Base-by-base conservation (phyloP, 2,329 filamentous ascomycete species). In the Alternaria gansuensis region DNA sequence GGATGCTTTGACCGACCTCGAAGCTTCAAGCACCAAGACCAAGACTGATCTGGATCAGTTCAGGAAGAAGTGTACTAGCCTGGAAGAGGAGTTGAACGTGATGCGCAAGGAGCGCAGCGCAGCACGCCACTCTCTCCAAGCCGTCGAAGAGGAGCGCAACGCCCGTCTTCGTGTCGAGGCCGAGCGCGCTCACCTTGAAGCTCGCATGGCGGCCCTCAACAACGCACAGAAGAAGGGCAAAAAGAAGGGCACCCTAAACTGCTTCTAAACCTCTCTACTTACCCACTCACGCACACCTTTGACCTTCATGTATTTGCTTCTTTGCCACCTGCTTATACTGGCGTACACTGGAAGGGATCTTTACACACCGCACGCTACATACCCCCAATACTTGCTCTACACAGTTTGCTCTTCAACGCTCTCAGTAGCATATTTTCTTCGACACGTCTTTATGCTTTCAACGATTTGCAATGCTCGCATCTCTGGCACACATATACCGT, bases 111-210 rank as follows among this genome's bases (percentile, higher is more conserved):
- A 88, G 75, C 81, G 83, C 58, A 83, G 81, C 68, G 83, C 82
- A 36, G 85, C 84, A 33, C 82, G 88, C 31, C 84, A 88, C 63
- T 88, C 85, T 64, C 85, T 98, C 68, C 92, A 97, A 77, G 91
- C 93, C 61, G 92, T 98, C 23, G 96, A 99, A 77, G 94, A 99
- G 79, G 95, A 99, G 84, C 88, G 94, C 70, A 94, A 92, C 82
- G 96, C 96, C 81, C 86, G 95, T 60, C 85, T 92, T 65, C 91
- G 94, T 63, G 93, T 96, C 34, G 95, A 99, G 82, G 88, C 90
- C 65, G 95, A 95, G 41, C 85, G 91, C 53, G 91, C 90, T 37
- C 91, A 96, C 72, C 86, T 99, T 26, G 94, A 99, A 80, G 92
- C 96, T 82, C 87, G 94, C 56, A 99, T 84, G 82, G 75, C 75